Evolutionary conservation across 371 early-diverging fungal species (phyloP).

Genomic region (Syncephalastrum contaminatum): DNA sequence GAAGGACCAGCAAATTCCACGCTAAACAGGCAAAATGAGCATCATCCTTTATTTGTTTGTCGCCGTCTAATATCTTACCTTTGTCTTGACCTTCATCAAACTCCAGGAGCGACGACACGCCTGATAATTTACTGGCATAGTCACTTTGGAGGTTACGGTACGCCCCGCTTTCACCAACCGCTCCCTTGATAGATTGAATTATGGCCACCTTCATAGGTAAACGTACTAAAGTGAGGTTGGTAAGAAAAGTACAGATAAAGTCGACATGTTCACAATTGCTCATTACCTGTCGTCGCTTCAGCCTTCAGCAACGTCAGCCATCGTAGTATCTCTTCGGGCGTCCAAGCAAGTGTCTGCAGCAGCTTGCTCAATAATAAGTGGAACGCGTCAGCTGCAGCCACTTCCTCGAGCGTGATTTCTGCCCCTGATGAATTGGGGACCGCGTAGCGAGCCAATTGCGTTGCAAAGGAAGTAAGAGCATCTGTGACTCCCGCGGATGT

Average conservation of each 20-base stretch:
- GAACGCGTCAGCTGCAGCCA: conserved; percentile 5
- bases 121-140: conserved; percentile 36
- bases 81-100: conserved; percentile 19
- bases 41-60: not conserved
- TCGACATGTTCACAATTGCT: not conserved
- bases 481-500: too few relatives aligned
- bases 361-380: conserved; percentile 12
- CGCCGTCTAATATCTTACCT: conserved; percentile 15
- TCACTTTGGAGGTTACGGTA: conserved; percentile 42
- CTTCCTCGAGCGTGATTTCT: conserved; percentile 3
- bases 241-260: not conserved
- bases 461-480: not conserved
- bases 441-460: not conserved
- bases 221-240: conserved; percentile 13
- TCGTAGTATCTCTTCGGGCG: conserved; percentile 12
- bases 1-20: conserved; percentile 28
- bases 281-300: conserved; percentile 22
- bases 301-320: conserved; percentile 33
- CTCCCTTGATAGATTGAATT: conserved; percentile 26
- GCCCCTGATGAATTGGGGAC: not conserved
- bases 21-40: conserved; percentile 6
- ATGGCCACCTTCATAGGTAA: conserved; percentile 33
- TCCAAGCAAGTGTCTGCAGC: conserved; percentile 15
- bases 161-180: conserved; percentile 13
- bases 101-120: conserved; percentile 19